A percentile compares a stretch with the other conserved stretches of the same genome.
Evolutionary conservation across 306 rosid species (phyloP).

Genomic region (Glycyrrhiza uralensis): DNA sequence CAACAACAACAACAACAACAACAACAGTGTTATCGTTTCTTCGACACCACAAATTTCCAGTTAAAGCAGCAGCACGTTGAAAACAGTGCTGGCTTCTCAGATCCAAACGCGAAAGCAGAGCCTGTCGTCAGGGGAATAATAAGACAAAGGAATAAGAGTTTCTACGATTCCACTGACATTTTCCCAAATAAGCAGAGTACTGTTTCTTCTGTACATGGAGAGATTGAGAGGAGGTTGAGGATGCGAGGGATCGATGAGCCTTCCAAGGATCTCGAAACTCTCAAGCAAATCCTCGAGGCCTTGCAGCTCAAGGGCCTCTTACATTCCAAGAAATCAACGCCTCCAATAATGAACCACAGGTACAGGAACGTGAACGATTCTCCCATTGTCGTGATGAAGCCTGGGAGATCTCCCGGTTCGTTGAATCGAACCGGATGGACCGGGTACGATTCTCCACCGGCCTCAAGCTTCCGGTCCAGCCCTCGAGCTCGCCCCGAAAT

Average conservation of each 20-base stretch:
- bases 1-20: no score
- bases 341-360: conserved; percentile 29
- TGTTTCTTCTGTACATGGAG: conserved; percentile 53
- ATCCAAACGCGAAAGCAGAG: conserved; percentile 25
- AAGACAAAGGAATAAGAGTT: conserved; percentile 68
- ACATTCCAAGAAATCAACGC: conserved; percentile 49
- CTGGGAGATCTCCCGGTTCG: conserved; percentile 38
- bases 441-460: conserved; percentile 53
- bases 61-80: no score
- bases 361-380: conserved; percentile 47
- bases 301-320: conserved; percentile 88
- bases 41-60: conserved; percentile 44
- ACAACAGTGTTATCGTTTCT: conserved; percentile 50
- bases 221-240: conserved; percentile 69
- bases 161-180: conserved; percentile 71
- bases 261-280: conserved; percentile 65
- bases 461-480: conserved; percentile 36
- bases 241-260: conserved; percentile 81
- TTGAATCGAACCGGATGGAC: conserved; percentile 21
- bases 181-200: conserved; percentile 65
- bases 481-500: conserved; percentile 37
- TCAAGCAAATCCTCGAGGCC: conserved; percentile 78
- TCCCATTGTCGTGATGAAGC: conserved; percentile 70
- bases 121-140: conserved; percentile 35
- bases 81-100: no score